Conservation (phyloP, 345 rosid species). For the Ceriops decandra region DNA sequence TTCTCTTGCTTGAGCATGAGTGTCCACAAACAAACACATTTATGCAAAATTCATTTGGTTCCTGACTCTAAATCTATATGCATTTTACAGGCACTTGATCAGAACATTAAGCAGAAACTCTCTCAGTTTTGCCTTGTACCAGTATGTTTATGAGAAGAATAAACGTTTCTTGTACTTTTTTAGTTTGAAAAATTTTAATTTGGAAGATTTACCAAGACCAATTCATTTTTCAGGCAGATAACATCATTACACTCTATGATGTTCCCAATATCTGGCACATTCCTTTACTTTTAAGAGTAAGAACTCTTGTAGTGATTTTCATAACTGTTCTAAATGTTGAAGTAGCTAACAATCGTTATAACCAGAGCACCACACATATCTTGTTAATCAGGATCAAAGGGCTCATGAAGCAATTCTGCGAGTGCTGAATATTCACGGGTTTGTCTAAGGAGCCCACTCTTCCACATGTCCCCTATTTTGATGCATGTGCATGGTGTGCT, state of each 20-base stretch:
- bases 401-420: conserved; percentile 84
- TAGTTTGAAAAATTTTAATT: neutral
- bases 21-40: neutral
- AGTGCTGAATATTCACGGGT: conserved; percentile 74
- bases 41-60: neutral
- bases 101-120: conserved; percentile 72
- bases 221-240: conserved; percentile 53
- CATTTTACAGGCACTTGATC: conserved; percentile 72
- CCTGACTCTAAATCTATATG: conserved; percentile 6
- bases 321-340: neutral
- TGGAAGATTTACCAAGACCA: neutral
- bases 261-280: conserved; percentile 97
- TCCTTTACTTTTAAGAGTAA: conserved; percentile 83
- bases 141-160: conserved; percentile 35
- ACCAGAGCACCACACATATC: neutral
- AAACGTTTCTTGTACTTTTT: neutral
- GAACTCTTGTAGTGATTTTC: conserved; percentile 13
- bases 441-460: conserved; percentile 20
- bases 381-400: conserved; percentile 72
- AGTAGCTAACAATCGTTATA: conserved; percentile 2
- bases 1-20: neutral
- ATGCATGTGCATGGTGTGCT: neutral
- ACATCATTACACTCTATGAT: conserved; percentile 78
- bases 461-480: neutral
- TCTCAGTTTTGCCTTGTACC: conserved; percentile 89